These are phyloP conservation scores for Citropsis articulata DNA, from an alignment of 345 rosid genomes.

Conservation along the genomic window DNA sequence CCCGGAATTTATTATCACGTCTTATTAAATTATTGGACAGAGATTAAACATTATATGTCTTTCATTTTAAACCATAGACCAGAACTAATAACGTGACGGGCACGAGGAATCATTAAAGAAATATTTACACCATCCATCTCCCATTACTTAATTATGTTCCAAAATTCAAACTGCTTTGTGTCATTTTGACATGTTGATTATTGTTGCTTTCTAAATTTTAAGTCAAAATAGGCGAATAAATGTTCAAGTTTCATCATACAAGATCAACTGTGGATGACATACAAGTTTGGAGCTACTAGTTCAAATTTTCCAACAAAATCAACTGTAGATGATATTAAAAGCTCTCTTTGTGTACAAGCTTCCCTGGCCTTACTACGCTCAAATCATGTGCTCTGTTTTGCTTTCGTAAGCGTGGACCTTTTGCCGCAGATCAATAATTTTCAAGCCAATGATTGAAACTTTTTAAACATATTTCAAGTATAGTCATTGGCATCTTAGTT, in stretches of 20 bases:
- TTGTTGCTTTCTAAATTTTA: background rate
- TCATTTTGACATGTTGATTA: background rate
- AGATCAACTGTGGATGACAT: constrained; percentile 13
- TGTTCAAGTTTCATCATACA: constrained; percentile 9
- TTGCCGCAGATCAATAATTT: too few species aligned
- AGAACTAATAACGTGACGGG: too few species aligned
- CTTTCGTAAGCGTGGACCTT: too few species aligned
- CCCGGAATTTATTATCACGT: background rate
- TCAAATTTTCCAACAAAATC: constrained; percentile 7
- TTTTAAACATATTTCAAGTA: too few species aligned
- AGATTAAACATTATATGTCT: background rate
- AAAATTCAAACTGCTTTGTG: background rate
- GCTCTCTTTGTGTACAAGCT: background rate
- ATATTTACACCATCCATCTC: background rate
- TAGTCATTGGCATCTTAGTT: too few species aligned
- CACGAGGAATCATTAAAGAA: too few species aligned
- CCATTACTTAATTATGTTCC: background rate
- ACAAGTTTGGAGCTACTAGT: background rate
- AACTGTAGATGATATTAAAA: background rate
- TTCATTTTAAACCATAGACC: background rate
- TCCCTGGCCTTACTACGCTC: background rate
- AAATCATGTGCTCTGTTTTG: constrained; percentile 18
- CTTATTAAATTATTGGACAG: background rate
- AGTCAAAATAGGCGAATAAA: background rate
- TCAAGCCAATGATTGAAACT: too few species aligned